Percentiles rank a stretch among this genome's conserved stretches.
Evolutionary conservation across 2,329 filamentous ascomycete species (phyloP).

Genomic region (Ustilaginoidea virens): DNA sequence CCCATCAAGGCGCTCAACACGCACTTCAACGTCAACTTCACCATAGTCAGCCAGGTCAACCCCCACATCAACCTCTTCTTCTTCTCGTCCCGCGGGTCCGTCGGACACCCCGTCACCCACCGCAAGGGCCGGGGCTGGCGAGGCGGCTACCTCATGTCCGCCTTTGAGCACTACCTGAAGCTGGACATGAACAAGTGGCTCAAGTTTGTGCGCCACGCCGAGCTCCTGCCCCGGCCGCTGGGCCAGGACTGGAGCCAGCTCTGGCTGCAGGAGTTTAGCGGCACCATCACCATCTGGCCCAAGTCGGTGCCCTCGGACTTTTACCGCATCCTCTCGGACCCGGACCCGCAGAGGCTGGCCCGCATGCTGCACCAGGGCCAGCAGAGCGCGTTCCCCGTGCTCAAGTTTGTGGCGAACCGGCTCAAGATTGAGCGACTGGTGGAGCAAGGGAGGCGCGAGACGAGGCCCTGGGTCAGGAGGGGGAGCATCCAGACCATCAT

Average conservation of each 20-base stretch:
- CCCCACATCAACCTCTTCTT: conserved; percentile 98
- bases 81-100: conserved; percentile 84
- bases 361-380: conserved; percentile 85
- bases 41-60: conserved; percentile 78
- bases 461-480: conserved; percentile 29
- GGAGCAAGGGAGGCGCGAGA: conserved; percentile 41
- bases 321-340: conserved; percentile 72
- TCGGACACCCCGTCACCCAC: conserved; percentile 87
- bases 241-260: conserved; percentile 96
- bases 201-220: conserved; percentile 81
- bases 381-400: conserved; percentile 76
- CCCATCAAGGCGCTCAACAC: conserved; percentile 87
- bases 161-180: conserved; percentile 88
- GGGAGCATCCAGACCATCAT: conserved; percentile 44
- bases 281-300: conserved; percentile 94
- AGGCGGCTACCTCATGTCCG: conserved; percentile 84
- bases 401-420: conserved; percentile 81
- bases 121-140: conserved; percentile 88
- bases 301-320: conserved; percentile 69
- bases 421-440: conserved; percentile 64
- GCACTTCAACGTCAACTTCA: conserved; percentile 98
- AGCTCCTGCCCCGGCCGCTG: conserved; percentile 75
- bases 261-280: conserved; percentile 89
- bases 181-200: conserved; percentile 97
- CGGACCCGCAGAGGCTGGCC: conserved; percentile 56